A percentile compares a stretch with the other conserved stretches of the same genome.
These are phyloP conservation scores for Penicillium sp. DNA, from an alignment of 2,329 filamentous ascomycete genomes.

Conservation along the genomic window DNA sequence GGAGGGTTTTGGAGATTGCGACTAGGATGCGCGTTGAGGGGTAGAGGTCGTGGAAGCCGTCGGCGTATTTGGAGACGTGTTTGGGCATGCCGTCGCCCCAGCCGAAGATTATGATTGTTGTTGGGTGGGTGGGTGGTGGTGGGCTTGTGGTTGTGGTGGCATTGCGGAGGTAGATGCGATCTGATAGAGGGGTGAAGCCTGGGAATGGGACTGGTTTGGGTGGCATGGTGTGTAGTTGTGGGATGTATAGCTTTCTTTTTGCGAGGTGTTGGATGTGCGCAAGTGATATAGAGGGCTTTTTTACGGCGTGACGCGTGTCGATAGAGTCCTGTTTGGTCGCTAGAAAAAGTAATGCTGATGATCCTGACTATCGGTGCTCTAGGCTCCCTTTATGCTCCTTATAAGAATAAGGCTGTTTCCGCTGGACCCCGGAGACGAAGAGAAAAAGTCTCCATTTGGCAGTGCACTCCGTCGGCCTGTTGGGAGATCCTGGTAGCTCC, in stretches of 20 bases:
- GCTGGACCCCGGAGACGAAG: background rate
- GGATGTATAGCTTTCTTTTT: background rate
- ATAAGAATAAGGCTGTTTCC: background rate
- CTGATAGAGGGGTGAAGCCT: constrained; percentile 56
- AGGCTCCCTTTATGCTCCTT: background rate
- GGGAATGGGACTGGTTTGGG: constrained; percentile 39
- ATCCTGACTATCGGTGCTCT: background rate
- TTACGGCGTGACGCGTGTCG: background rate
- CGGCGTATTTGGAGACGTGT: constrained; percentile 62
- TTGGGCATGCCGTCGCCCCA: constrained; percentile 64
- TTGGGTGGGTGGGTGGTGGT: constrained; percentile 40
- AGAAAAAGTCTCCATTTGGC: constrained; percentile 7
- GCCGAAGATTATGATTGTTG: constrained; percentile 56
- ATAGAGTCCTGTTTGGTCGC: background rate
- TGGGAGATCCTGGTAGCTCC: constrained; percentile 3
- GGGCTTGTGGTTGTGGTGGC: constrained; percentile 26
- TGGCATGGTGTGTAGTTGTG: constrained; percentile 20
- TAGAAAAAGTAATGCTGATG: background rate
- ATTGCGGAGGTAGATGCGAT: constrained; percentile 56
- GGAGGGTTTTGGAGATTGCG: constrained; percentile 58
- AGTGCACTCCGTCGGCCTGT: background rate
- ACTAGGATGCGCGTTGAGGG: constrained; percentile 59
- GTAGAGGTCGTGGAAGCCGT: constrained; percentile 59
- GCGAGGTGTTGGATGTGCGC: background rate
- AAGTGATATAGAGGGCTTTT: background rate